Evolutionary conservation across 805 yeast species (phyloP).

Genomic region (Novakomyces olei): DNA sequence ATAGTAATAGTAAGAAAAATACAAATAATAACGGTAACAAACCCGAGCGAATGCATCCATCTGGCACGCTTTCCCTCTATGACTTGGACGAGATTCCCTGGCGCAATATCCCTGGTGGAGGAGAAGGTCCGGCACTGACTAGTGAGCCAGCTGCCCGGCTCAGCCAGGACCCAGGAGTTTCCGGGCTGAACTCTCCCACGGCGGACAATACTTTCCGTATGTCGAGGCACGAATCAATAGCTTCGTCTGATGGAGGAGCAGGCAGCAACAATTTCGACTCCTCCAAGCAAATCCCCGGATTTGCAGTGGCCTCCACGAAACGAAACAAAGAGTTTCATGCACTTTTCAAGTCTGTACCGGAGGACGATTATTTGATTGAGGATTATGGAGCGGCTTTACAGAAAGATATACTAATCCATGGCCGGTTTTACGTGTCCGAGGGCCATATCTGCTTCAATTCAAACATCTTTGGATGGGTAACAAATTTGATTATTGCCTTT

Average conservation of each 20-base stretch:
- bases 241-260: constrained; percentile 3
- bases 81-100: too few species aligned
- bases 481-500: constrained; percentile 49
- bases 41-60: too few species aligned
- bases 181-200: constrained; percentile 2
- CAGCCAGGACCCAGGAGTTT: constrained; percentile 1
- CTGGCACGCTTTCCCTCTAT: too few species aligned
- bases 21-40: too few species aligned
- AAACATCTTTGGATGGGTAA: constrained; percentile 74
- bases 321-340: constrained; percentile 60
- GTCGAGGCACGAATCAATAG: background rate
- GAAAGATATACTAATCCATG: constrained; percentile 69
- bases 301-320: constrained; percentile 28
- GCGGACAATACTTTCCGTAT: background rate
- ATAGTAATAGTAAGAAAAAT: too few species aligned
- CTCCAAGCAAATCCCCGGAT: constrained; percentile 8
- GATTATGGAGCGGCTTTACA: constrained; percentile 82
- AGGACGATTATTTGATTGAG: constrained; percentile 51
- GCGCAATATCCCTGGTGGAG: too few species aligned
- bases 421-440: constrained; percentile 63
- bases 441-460: constrained; percentile 68
- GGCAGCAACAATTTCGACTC: too few species aligned
- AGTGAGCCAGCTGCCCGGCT: too few species aligned
- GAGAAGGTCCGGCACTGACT: too few species aligned
- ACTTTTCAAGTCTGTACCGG: constrained; percentile 43